phyloP scores from a whole-genome alignment of 2,329 filamentous ascomycete genomes.

The Colletotrichum theobromicola region DNA sequence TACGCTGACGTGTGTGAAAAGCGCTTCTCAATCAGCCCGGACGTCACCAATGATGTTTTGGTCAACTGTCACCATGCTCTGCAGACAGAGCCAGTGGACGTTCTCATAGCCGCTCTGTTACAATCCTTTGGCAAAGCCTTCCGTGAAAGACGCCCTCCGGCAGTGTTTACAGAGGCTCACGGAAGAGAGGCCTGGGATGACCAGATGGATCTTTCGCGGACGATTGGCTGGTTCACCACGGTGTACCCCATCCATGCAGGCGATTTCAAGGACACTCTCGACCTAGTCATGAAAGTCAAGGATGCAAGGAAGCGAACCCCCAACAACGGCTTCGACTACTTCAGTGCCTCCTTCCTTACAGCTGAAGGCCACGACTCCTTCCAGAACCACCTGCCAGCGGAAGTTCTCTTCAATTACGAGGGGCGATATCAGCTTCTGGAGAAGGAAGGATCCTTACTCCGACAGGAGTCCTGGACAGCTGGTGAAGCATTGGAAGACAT shows the following conservation, averaged over 20 bases:
- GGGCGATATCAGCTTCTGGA: conserved; percentile 52
- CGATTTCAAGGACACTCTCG: conserved; percentile 4
- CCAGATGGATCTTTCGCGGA: conserved; percentile 33
- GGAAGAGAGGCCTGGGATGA: conserved; percentile 36
- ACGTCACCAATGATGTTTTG: conserved; percentile 23
- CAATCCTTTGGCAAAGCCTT: conserved; percentile 34
- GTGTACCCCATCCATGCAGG: conserved; percentile 32
- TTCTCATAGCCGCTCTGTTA: conserved; percentile 35
- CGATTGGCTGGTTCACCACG: conserved; percentile 44
- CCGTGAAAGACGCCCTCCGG: conserved; percentile 28
- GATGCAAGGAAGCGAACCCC: conserved; percentile 21
- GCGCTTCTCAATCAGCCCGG: conserved; percentile 4
- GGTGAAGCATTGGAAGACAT: background rate
- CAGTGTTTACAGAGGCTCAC: conserved; percentile 39
- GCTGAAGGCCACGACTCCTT: background rate
- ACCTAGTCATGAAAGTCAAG: conserved; percentile 25
- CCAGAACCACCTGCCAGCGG: conserved; percentile 39
- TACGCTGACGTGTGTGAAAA: conserved; percentile 26
- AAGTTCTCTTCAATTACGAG: conserved; percentile 55
- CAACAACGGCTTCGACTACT: conserved; percentile 11
- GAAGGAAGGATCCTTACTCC: conserved; percentile 30
- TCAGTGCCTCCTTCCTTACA: background rate
- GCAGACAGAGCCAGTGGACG: conserved; percentile 37
- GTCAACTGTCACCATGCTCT: conserved; percentile 28
- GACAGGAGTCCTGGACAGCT: background rate